A percentile compares a stretch with the other conserved stretches of the same genome.
Evolutionary conservation across 2,329 filamentous ascomycete genomes (phyloP).

Genomic region (Xylaria sp.): DNA sequence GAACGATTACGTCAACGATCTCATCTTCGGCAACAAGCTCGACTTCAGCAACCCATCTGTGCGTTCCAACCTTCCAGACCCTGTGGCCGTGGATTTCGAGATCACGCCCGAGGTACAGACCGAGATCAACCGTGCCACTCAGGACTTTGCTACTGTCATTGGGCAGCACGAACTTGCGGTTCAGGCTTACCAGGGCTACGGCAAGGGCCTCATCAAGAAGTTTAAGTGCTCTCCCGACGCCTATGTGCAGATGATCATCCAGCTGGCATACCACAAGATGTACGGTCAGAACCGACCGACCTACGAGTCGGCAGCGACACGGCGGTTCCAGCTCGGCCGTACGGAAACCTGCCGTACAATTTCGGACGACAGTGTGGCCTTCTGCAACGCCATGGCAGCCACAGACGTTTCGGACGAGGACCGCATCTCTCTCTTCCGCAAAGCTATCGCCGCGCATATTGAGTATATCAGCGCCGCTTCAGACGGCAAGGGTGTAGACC

Average conservation of each 20-base stretch:
- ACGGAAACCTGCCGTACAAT: constrained; percentile 96
- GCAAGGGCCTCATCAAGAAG: constrained; percentile 98
- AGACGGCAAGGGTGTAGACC: constrained; percentile 92
- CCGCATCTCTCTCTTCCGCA: constrained; percentile 77
- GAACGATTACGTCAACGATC: constrained; percentile 91
- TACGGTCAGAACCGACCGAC: constrained; percentile 97
- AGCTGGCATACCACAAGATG: constrained; percentile 98
- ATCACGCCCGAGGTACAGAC: constrained; percentile 74
- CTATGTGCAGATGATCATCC: constrained; percentile 98
- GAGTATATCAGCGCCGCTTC: constrained; percentile 90
- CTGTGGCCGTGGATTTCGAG: constrained; percentile 77
- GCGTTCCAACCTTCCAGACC: constrained; percentile 84
- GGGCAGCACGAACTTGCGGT: constrained; percentile 88
- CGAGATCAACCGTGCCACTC: constrained; percentile 78
- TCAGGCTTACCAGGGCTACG: constrained; percentile 95
- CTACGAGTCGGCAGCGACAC: constrained; percentile 94
- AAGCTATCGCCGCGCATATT: constrained; percentile 79
- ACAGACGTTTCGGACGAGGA: constrained; percentile 65
- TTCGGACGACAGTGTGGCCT: constrained; percentile 88
- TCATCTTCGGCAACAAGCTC: constrained; percentile 93
- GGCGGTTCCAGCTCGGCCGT: constrained; percentile 93
- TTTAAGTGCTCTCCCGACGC: constrained; percentile 98
- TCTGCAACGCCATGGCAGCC: constrained; percentile 87
- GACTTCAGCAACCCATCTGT: constrained; percentile 81
- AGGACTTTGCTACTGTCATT: constrained; percentile 83